phyloP scores from a whole-genome alignment of 2,329 filamentous ascomycete genomes.

The Coniochaeta pulveracea region DNA sequence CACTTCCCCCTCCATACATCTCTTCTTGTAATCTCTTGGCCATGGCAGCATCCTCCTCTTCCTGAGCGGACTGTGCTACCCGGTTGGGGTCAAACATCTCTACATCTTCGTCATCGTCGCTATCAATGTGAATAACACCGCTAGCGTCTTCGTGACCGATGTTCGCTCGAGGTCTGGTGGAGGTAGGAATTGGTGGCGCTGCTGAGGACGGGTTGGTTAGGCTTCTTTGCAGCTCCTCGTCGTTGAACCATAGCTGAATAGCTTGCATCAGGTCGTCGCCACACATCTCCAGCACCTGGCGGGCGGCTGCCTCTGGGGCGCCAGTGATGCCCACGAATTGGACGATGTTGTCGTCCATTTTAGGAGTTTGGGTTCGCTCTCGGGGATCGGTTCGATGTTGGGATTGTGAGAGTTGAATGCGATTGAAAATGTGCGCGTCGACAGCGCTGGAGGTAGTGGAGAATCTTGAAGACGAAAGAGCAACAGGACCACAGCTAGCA shows the following conservation, averaged over 20 bases:
- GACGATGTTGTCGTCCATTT: constrained; percentile 57
- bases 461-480: too few species aligned
- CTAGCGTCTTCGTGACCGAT: constrained; percentile 38
- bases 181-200: constrained; percentile 15
- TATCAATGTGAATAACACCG: constrained; percentile 64
- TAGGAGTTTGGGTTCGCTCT: constrained; percentile 8
- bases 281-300: constrained; percentile 76
- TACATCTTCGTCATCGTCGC: constrained; percentile 48
- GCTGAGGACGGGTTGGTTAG: constrained; percentile 22
- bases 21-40: constrained; percentile 87
- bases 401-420: too few species aligned
- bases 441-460: too few species aligned
- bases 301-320: constrained; percentile 60
- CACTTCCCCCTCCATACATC: constrained; percentile 50
- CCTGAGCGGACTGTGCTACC: constrained; percentile 37
- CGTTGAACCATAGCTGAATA: constrained; percentile 83
- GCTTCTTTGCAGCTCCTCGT: constrained; percentile 55
- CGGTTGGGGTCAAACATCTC: constrained; percentile 22
- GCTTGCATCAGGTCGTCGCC: constrained; percentile 76
- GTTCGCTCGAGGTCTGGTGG: constrained; percentile 14
- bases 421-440: too few species aligned
- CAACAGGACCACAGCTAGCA: too few species aligned
- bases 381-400: too few species aligned
- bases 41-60: constrained; percentile 89
- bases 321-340: constrained; percentile 77